phyloP scores from a whole-genome alignment of 257 asterid genomes.

The Lycium ferocissimum region DNA sequence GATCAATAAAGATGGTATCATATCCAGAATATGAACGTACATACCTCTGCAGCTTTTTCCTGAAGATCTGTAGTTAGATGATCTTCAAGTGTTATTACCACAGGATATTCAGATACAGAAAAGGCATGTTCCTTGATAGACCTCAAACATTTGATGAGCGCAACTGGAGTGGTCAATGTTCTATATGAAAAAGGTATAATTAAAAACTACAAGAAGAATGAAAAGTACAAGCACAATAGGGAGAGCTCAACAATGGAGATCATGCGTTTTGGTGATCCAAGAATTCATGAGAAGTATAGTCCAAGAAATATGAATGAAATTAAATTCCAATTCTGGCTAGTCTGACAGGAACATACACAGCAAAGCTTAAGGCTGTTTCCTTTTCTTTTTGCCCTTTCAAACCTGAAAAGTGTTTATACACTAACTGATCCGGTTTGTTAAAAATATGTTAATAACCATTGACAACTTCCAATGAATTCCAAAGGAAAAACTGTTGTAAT shows the following conservation, averaged over 20 bases:
- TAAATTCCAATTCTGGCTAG: constrained; percentile 24
- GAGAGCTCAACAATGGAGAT: background rate
- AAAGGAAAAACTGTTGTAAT: background rate
- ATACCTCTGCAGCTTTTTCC: constrained; percentile 27
- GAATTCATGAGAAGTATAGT: background rate
- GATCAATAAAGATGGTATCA: background rate
- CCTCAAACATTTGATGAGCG: constrained; percentile 31
- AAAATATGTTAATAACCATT: background rate
- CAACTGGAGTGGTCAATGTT: constrained; percentile 34
- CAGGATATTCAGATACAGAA: constrained; percentile 34
- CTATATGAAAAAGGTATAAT: background rate
- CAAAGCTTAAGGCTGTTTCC: background rate
- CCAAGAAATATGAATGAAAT: background rate
- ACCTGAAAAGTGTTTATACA: background rate
- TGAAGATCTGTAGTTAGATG: constrained; percentile 31
- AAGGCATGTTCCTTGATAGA: constrained; percentile 36
- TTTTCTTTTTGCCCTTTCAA: background rate
- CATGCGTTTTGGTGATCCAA: background rate
- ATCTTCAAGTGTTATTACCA: constrained; percentile 36
- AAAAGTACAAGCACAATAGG: background rate
- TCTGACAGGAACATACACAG: background rate
- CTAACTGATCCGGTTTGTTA: background rate
- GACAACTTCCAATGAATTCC: background rate
- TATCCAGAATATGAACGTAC: constrained; percentile 26
- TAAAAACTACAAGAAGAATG: constrained; percentile 25